Base-by-base conservation (phyloP, 2,329 filamentous ascomycete species). In the Dothiorella sarmentorum region DNA sequence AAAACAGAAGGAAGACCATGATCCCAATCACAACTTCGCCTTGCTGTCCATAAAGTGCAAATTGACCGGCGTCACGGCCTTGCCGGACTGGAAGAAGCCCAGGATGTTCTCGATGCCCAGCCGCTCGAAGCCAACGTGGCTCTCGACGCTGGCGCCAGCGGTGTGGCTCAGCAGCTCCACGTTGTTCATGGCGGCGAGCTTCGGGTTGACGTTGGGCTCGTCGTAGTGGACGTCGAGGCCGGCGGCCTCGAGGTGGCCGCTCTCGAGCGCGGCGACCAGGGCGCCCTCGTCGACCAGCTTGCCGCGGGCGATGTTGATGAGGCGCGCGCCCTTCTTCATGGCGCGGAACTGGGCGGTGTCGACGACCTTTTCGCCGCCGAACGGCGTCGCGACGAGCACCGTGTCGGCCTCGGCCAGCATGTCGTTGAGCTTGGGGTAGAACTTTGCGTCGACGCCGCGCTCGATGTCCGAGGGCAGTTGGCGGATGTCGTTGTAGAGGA, bases 161-260 rank as follows among this genome's bases (percentile, higher is more conserved):
- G 87, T 87, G 67, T 88, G 86, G 55, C 83, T 83, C n/a, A 86
- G 83, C 57, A 88, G 68, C 73, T 85, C 78, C 0, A 82, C 82
- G 61, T 78, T 78, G 1, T 69, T 61, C 71, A 63, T 74, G 67
- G 22, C 65, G 59, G 71, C 74, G 59, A 87, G 67, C 22, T 76
- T 71, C 27, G 73, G 67, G 65, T 82, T 76, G 2, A 86, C 76
- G 37, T 70, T 75, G 59, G 76, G 77, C 67, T 82, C 80, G 31
- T 75, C 68, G 64, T 82, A 79, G 59, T 76, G 82, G 7, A 82
- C 80, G 61, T 82, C 80, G 10, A 82, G 64, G 0, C 79, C 80
- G 0, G 75, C 78, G 1, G 77, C 75, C 15, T 73, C 74, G 4
- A 82, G 73, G 38, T 78, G 78, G 3, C 78, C 79, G 0, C 70